These are phyloP conservation scores for Nannizzia gypsea DNA, from an alignment of 2,329 filamentous ascomycete species.

Conservation along the genomic window DNA sequence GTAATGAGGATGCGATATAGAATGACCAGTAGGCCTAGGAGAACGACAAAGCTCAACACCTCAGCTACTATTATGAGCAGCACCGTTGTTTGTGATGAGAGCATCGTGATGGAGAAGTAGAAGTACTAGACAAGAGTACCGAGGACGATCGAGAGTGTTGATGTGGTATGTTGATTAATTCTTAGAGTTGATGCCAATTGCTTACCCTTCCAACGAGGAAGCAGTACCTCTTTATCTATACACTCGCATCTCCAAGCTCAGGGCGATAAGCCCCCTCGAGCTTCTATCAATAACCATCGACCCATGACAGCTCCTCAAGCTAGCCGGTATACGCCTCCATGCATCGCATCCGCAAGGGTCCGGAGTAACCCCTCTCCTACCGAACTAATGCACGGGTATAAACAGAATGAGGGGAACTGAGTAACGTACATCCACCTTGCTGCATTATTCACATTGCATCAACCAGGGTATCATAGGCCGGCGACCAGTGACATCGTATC, in stretches of 20 bases:
- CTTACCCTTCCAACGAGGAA: not conserved
- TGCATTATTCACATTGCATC: not conserved
- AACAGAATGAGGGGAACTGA: not conserved
- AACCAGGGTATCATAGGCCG: not conserved
- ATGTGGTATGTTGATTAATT: not conserved
- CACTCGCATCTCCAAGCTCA: not conserved
- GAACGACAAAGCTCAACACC: not conserved
- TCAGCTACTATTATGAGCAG: conserved; percentile 1
- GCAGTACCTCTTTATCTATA: not conserved
- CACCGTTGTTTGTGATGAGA: not conserved
- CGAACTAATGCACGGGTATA: not conserved
- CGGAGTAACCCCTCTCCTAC: not conserved
- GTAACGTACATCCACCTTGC: not conserved
- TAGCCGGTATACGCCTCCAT: not conserved
- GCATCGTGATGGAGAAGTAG: not conserved
- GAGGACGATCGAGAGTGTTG: not conserved
- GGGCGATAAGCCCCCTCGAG: not conserved
- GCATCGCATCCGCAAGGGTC: not conserved
- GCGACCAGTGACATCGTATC: not conserved
- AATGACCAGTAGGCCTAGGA: not conserved
- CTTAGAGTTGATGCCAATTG: not conserved
- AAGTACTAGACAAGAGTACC: no score
- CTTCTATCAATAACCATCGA: not conserved
- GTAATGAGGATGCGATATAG: not conserved
- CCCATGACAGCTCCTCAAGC: not conserved